Evolutionary conservation across 257 asterid genomes (phyloP).

Genomic region (Solanum sitiens): DNA sequence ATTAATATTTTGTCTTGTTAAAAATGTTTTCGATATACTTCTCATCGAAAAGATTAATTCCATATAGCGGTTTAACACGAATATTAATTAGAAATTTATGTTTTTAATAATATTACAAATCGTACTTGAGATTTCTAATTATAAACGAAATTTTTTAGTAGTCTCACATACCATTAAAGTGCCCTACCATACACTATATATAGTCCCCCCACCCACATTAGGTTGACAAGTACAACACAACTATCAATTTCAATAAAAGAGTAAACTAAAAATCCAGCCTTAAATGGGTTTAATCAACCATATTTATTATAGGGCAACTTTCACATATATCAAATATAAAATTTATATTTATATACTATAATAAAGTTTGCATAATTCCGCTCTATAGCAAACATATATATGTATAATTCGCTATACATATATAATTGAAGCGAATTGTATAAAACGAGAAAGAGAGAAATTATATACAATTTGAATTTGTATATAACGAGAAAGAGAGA

Average conservation of each 20-base stretch:
- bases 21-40: neutral
- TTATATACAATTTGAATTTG: too few species aligned
- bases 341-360: too few species aligned
- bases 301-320: neutral
- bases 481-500: too few species aligned
- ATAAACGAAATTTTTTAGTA: neutral
- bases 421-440: too few species aligned
- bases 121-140: neutral
- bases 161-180: neutral
- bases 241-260: conserved; percentile 1
- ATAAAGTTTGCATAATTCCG: too few species aligned
- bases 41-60: neutral
- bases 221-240: neutral
- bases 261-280: neutral
- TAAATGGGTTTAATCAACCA: neutral
- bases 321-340: too few species aligned
- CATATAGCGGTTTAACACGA: too few species aligned
- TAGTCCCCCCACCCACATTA: neutral
- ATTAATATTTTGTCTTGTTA: neutral
- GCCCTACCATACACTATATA: neutral
- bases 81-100: neutral
- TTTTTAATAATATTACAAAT: neutral
- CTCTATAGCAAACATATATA: too few species aligned
- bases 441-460: too few species aligned
- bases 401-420: too few species aligned